phyloP scores from a whole-genome alignment of 2,329 filamentous ascomycete species.

The Scopulariopsis brevicaulis region DNA sequence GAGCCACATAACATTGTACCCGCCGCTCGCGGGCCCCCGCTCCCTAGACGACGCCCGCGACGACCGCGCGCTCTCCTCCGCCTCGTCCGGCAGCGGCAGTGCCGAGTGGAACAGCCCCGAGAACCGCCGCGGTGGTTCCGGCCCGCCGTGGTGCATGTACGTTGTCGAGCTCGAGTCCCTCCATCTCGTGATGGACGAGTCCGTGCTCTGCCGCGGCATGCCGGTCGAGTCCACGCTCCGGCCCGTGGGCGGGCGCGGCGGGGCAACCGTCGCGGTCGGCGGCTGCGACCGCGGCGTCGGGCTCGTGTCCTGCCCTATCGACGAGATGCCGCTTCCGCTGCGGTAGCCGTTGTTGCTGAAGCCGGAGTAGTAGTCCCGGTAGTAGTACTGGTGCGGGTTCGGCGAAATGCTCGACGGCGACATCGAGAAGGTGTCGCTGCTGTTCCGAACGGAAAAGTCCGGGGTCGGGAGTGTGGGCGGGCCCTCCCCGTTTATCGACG shows the following conservation, averaged over 20 bases:
- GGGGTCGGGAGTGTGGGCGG: constrained; percentile 52
- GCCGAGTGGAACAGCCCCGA: constrained; percentile 81
- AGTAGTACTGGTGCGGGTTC: constrained; percentile 43
- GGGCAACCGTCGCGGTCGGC: constrained; percentile 12
- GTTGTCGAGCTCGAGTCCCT: constrained; percentile 42
- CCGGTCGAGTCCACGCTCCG: constrained; percentile 46
- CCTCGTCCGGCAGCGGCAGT: constrained; percentile 64
- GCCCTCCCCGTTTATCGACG: constrained; percentile 51
- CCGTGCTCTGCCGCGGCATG: constrained; percentile 37
- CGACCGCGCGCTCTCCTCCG: constrained; percentile 38
- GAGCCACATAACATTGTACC: constrained; percentile 73
- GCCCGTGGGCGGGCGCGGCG: constrained; percentile 43
- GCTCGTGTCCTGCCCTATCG: constrained; percentile 41
- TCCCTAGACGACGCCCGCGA: constrained; percentile 52
- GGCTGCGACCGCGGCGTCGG: constrained; percentile 35
- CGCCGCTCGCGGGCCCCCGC: constrained; percentile 36
- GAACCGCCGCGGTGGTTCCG: constrained; percentile 41
- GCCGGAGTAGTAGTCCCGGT: constrained; percentile 40
- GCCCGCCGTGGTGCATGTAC: constrained; percentile 33
- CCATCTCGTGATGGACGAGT: constrained; percentile 31
- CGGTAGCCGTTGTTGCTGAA: constrained; percentile 8
- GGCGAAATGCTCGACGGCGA: constrained; percentile 38
- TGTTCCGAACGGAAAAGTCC: constrained; percentile 54
- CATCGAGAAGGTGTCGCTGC: constrained; percentile 55
- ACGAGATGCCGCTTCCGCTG: constrained; percentile 23